These are phyloP conservation scores for Torulaspora indica DNA, from an alignment of 805 yeast genomes.

Conservation along the genomic window DNA sequence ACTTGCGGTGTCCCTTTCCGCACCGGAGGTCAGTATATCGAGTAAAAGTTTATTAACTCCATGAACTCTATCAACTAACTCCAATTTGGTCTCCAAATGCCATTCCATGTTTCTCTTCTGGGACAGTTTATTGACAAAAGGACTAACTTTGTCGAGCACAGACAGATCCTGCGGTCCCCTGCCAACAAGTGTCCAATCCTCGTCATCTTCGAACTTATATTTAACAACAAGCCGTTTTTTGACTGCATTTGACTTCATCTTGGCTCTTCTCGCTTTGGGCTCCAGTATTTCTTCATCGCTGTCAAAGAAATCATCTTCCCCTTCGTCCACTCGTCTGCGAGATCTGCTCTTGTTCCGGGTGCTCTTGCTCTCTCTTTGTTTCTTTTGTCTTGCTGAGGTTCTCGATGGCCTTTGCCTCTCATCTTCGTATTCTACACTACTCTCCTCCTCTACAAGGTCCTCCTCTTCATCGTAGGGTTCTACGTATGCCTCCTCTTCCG, in stretches of 20 bases:
- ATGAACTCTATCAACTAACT: conserved; percentile 25
- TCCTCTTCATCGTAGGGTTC: conserved; percentile 33
- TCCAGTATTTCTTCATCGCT: conserved; percentile 9
- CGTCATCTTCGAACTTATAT: conserved; percentile 34
- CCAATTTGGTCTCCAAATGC: conserved; percentile 30
- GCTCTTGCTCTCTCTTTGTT: conserved; percentile 15
- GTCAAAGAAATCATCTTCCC: conserved; percentile 3
- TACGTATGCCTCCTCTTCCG: conserved; percentile 31
- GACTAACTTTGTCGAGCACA: conserved; percentile 16
- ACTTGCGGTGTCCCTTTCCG: neutral
- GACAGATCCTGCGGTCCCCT: conserved; percentile 34
- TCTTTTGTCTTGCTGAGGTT: conserved; percentile 14
- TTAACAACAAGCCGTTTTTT: conserved; percentile 12
- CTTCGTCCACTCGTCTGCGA: conserved; percentile 13
- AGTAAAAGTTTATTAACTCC: conserved; percentile 25
- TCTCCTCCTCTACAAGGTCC: conserved; percentile 24
- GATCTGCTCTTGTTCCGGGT: conserved; percentile 22
- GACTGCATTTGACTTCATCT: conserved; percentile 17
- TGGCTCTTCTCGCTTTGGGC: conserved; percentile 21
- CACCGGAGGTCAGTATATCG: conserved; percentile 9
- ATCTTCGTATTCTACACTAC: conserved; percentile 27
- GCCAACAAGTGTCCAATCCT: conserved; percentile 33
- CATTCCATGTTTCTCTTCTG: conserved; percentile 29
- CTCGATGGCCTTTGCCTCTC: conserved; percentile 15
- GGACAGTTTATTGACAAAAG: conserved; percentile 27